Evolutionary conservation across 495 filamentous ascomycete genomes (phyloP), one percentile per base, ranked within the genome.

Genomic region (Niebla homalea): DNA sequence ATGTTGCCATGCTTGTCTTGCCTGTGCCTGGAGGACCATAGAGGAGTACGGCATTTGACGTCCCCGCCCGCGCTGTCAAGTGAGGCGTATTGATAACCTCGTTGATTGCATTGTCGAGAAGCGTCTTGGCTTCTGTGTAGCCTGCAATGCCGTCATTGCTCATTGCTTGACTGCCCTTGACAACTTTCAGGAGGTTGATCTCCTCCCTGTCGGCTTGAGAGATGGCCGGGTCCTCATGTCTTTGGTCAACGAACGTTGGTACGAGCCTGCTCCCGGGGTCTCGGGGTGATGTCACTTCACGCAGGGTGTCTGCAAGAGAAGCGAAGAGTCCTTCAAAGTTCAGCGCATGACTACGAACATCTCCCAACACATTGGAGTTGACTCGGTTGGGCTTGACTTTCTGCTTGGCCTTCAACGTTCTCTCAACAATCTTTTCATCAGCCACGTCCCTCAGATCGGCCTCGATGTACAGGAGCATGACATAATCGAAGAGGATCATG

Each of bases 1-100:
- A 43, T 5, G 43, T 8, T 5, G 48, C 23, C n/a, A 50, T 19
- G 14, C 19, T 22, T 14, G 48, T 43, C 23, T 50, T 50, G 26
- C 48, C 48, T 18, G 48, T 50, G 21, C 39, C 38, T 6, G 38
- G 48, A 14, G 48, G 39, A 6, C 38, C 48, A 7, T 19, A 36
- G 14, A 36, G 35, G 18, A 41, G 4, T 7, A 41, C 21, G 39
- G 11, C 39, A 32, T 32, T 32, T 32, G 29, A 32, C 21, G 18
- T n/a, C 8, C 38, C 38, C 8, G 38, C 38, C 8, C 16, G 20
- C 20, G 2, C 20, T 41, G 38, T 22, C 16, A 41, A 22, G 20
- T 41, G 38, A 6, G 38, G 38, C 16, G 38, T 19, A 18, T 41
- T 41, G 38, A 41, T 41, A 14, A 22, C 16, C 20, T 19, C 16